Percentiles rank a stretch among this genome's conserved stretches.
These are phyloP conservation scores for Porcisia deanei DNA, from an alignment of 208 protist genomes.

Conservation along the genomic window DNA sequence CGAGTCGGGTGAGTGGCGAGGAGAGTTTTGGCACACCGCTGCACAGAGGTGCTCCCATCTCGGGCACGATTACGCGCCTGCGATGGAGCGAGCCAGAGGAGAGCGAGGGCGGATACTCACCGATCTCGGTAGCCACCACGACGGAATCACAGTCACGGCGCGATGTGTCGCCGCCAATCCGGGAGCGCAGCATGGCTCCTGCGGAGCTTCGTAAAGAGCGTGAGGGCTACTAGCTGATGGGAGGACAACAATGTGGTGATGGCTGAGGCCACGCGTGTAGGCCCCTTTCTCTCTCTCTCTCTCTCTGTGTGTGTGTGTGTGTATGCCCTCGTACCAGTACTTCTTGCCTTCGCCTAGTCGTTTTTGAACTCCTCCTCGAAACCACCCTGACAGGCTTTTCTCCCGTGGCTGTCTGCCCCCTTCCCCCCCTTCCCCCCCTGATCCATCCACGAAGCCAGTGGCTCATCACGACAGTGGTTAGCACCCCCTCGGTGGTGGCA, in stretches of 20 bases:
- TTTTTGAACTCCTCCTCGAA: background rate
- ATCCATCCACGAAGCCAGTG: no score
- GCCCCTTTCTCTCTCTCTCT: background rate
- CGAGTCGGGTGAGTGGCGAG: background rate
- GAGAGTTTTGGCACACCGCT: background rate
- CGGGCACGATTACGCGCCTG: slow-evolving; percentile 8
- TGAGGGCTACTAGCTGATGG: slow-evolving; percentile 1
- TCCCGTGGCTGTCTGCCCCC: no score
- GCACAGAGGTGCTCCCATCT: background rate
- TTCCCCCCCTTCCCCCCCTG: no score
- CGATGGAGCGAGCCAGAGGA: slow-evolving; percentile 20
- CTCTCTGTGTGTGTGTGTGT: background rate
- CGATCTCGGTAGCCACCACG: slow-evolving; percentile 13
- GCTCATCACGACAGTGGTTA: no score
- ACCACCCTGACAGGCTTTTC: background rate
- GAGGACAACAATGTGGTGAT: background rate
- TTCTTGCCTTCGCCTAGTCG: background rate
- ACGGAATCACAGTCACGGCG: slow-evolving; percentile 22
- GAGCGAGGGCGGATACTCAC: slow-evolving; percentile 18
- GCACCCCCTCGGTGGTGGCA: no score
- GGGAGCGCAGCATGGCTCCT: slow-evolving; percentile 55
- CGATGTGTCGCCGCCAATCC: slow-evolving; percentile 47
- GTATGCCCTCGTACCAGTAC: background rate
- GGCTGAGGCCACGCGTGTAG: background rate
- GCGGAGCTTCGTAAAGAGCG: slow-evolving; percentile 33